Conservation (phyloP, 2,329 filamentous ascomycete species). For the Orbilia brochopaga region DNA sequence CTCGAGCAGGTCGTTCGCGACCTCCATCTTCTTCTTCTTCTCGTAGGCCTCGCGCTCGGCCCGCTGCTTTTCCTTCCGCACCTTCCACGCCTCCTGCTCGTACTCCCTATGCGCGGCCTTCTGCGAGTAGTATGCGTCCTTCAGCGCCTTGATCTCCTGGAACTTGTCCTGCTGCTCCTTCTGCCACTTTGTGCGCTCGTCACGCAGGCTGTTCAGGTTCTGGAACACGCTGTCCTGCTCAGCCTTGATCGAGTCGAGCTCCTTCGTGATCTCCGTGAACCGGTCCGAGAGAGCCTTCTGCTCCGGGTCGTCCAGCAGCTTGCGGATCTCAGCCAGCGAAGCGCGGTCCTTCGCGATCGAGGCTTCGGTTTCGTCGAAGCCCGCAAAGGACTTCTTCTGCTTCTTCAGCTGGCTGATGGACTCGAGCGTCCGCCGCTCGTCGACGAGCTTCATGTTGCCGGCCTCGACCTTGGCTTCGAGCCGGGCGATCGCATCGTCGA, state of each 20-base stretch:
- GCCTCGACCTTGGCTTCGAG: conserved; percentile 86
- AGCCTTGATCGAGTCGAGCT: conserved; percentile 87
- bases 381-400: conserved; percentile 86
- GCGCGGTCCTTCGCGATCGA: conserved; percentile 84
- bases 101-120: conserved; percentile 82
- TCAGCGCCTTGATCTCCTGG: conserved; percentile 78
- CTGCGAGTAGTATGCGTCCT: conserved; percentile 83
- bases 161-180: conserved; percentile 87
- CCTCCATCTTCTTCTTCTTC: conserved; percentile 75
- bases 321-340: conserved; percentile 87
- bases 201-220: conserved; percentile 79
- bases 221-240: conserved; percentile 92
- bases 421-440: conserved; percentile 90
- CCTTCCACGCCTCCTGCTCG: conserved; percentile 81
- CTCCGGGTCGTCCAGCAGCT: conserved; percentile 88
- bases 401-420: conserved; percentile 85
- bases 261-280: conserved; percentile 82
- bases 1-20: conserved; percentile 76
- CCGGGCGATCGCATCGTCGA: conserved; percentile 79
- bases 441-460: conserved; percentile 91
- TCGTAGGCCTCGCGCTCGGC: conserved; percentile 74
- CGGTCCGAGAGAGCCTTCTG: conserved; percentile 84
- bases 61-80: conserved; percentile 56
- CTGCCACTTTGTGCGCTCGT: conserved; percentile 83
- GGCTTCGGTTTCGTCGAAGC: conserved; percentile 84